These are phyloP conservation scores for Seiridium cupressi DNA, from an alignment of 2,329 filamentous ascomycete species.

Conservation along the genomic window DNA sequence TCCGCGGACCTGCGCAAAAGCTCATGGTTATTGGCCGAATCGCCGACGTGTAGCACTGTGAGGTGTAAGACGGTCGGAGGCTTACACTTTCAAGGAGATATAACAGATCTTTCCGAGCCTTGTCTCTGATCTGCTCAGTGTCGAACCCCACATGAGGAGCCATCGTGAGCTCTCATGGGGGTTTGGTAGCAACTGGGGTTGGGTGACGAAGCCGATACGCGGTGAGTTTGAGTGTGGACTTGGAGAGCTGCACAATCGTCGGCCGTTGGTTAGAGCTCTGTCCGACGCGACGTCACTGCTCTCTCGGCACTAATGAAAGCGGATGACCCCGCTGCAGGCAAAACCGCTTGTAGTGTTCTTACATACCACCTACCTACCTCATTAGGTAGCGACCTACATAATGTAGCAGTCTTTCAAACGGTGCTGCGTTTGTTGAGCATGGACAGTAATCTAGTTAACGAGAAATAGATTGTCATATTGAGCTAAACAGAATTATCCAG, in stretches of 20 bases:
- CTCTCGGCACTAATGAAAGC: background rate
- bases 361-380: no score
- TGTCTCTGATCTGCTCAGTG: constrained; percentile 73
- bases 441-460: no score
- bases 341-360: background rate
- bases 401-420: no score
- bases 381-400: no score
- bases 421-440: no score
- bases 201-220: constrained; percentile 4
- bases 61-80: constrained; percentile 32
- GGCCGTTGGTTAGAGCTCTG: constrained; percentile 13
- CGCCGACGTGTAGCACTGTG: constrained; percentile 8
- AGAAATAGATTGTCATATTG: no score
- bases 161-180: constrained; percentile 59
- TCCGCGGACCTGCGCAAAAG: constrained; percentile 72
- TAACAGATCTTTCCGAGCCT: constrained; percentile 84
- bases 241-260: constrained; percentile 4
- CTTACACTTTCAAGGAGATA: constrained; percentile 92
- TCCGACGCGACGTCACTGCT: constrained; percentile 12
- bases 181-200: constrained; percentile 9
- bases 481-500: no score
- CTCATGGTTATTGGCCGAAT: constrained; percentile 15
- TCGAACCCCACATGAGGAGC: constrained; percentile 70
- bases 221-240: constrained; percentile 4
- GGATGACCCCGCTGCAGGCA: background rate